phyloP scores from a whole-genome alignment of 768 basidiomycete genomes.

The Boletus bicolor region DNA sequence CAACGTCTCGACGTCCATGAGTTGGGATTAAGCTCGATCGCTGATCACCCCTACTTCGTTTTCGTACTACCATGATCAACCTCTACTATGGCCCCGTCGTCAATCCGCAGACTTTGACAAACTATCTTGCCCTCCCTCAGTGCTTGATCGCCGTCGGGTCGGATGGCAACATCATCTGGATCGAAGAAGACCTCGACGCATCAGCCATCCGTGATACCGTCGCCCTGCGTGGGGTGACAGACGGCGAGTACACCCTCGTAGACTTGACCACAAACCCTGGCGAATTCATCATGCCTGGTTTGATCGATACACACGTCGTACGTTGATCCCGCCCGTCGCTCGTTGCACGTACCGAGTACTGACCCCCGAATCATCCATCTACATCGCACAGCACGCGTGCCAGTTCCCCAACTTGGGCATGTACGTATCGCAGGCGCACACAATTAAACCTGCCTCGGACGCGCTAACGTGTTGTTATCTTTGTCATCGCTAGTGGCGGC shows the following conservation, averaged over 20 bases:
- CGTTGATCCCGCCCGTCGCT: slow-evolving; percentile 23
- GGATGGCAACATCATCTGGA: slow-evolving; percentile 64
- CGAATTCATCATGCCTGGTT: slow-evolving; percentile 79
- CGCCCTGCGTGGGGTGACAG: slow-evolving; percentile 44
- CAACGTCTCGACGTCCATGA: neutral
- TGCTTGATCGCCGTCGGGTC: slow-evolving; percentile 53
- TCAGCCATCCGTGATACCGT: slow-evolving; percentile 51
- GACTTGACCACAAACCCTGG: slow-evolving; percentile 38
- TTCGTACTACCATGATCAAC: slow-evolving; percentile 19
- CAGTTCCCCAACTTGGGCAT: slow-evolving; percentile 41
- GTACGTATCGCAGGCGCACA: slow-evolving; percentile 7
- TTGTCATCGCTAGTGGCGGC: slow-evolving; percentile 52
- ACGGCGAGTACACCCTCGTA: slow-evolving; percentile 32
- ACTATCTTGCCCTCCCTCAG: slow-evolving; percentile 45
- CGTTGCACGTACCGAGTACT: neutral
- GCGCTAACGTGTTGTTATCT: neutral
- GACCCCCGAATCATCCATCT: neutral
- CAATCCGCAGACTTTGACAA: slow-evolving; percentile 44
- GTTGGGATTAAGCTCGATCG: too few relatives aligned
- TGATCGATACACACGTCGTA: slow-evolving; percentile 89
- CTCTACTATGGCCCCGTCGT: slow-evolving; percentile 59
- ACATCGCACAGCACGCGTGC: slow-evolving; percentile 21
- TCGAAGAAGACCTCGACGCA: slow-evolving; percentile 55
- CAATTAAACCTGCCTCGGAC: neutral
- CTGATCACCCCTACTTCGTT: neutral